Conservation (phyloP, 495 filamentous ascomycete species). For the Cercophora scortea region DNA sequence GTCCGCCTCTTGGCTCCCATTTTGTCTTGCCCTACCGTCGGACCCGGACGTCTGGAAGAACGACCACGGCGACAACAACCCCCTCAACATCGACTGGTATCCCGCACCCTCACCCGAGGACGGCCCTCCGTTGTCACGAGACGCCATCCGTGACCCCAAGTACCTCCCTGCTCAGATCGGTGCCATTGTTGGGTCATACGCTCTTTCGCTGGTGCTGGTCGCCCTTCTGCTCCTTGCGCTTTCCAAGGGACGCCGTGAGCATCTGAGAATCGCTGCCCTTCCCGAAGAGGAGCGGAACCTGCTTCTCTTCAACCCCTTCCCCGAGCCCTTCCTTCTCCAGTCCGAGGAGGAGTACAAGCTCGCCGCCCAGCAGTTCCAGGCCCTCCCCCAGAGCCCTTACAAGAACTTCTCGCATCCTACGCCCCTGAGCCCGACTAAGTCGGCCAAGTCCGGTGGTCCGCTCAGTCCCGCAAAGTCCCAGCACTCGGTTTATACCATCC, state of each 20-base stretch:
- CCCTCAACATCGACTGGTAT: constrained; percentile 44
- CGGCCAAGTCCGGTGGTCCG: constrained; percentile 14
- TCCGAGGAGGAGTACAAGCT: constrained; percentile 25
- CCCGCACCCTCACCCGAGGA: constrained; percentile 52
- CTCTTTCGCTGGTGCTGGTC: constrained; percentile 61
- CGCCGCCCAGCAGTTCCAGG: constrained; percentile 6
- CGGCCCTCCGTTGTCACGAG: constrained; percentile 46
- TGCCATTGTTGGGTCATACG: constrained; percentile 72
- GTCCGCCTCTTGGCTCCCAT: constrained; percentile 19
- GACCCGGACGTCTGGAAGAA: constrained; percentile 17
- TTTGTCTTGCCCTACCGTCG: constrained; percentile 19
- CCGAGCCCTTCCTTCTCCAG: constrained; percentile 26
- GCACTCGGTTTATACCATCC: constrained; percentile 42
- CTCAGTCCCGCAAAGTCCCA: constrained; percentile 37
- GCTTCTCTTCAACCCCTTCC: constrained; percentile 18
- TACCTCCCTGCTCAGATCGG: constrained; percentile 69
- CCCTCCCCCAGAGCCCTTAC: constrained; percentile 17
- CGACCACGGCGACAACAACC: constrained; percentile 26
- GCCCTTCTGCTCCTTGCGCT: constrained; percentile 53
- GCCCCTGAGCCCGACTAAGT: constrained; percentile 12
- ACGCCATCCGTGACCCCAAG: constrained; percentile 48
- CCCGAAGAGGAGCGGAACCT: constrained; percentile 10
- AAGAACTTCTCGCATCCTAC: constrained; percentile 39
- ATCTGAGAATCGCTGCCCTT: constrained; percentile 23
- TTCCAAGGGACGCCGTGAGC: constrained; percentile 34